Evolutionary conservation across 768 basidiomycete species (phyloP).

Genomic region (Sistotremastrum niveocremeum): DNA sequence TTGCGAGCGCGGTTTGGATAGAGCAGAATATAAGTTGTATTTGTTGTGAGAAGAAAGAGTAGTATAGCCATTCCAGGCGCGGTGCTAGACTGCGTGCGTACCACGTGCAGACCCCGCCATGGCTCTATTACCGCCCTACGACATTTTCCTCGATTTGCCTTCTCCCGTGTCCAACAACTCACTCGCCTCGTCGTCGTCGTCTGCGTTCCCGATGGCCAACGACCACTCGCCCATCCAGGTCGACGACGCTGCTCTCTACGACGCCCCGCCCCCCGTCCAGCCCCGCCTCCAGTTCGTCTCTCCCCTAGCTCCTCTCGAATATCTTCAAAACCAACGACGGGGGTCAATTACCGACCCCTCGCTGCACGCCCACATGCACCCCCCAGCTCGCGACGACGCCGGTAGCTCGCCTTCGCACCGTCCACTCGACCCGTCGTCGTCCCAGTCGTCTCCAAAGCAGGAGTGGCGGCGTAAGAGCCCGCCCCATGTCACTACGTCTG

Average conservation of each 20-base stretch:
- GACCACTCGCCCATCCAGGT: conserved; percentile 1
- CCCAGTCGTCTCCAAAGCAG: conserved; percentile 9
- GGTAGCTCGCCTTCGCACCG: conserved; percentile 20
- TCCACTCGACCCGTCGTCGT: conserved; percentile 4
- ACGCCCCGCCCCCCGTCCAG: conserved; percentile 7
- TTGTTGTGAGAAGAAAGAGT: too few relatives aligned
- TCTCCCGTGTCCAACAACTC: too few relatives aligned
- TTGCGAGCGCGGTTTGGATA: conserved; percentile 16
- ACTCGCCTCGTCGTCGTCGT: too few relatives aligned
- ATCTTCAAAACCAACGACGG: conserved; percentile 66
- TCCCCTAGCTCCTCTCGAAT: conserved; percentile 64
- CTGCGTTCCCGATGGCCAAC: neutral
- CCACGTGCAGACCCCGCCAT: neutral
- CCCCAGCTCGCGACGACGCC: conserved; percentile 10
- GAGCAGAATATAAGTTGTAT: conserved; percentile 2
- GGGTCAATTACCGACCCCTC: conserved; percentile 78
- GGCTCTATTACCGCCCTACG: neutral
- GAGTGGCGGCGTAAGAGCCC: conserved; percentile 19
- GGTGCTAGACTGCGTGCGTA: neutral
- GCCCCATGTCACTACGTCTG: conserved; percentile 37
- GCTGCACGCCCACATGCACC: conserved; percentile 31
- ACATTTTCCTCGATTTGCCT: neutral
- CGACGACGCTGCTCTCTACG: neutral
- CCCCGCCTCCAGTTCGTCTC: conserved; percentile 23
- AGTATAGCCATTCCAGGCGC: neutral